A percentile compares a stretch with the other conserved stretches of the same genome.
These are phyloP conservation scores for Rickenella mellea DNA, from an alignment of 768 basidiomycete genomes.

Conservation along the genomic window DNA sequence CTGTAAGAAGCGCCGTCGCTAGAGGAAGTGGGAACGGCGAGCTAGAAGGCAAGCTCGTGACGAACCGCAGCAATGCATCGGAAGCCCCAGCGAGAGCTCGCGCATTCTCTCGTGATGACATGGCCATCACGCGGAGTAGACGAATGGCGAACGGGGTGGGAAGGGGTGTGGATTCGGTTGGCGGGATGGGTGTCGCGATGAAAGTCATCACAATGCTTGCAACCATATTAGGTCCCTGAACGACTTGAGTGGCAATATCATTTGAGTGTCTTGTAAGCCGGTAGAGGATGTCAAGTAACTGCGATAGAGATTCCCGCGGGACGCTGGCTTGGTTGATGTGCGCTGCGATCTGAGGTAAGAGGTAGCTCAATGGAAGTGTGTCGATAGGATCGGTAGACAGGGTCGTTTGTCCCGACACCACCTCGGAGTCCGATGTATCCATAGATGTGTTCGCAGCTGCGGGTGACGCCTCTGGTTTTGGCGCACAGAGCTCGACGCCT, in stretches of 20 bases:
- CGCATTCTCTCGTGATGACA: conserved; percentile 64
- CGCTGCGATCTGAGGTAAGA: conserved; percentile 43
- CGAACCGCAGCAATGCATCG: conserved; percentile 65
- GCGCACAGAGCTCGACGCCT: conserved; percentile 36
- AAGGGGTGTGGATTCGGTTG: conserved; percentile 16
- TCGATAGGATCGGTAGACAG: conserved; percentile 18
- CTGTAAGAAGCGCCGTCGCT: conserved; percentile 38
- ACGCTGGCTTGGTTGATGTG: conserved; percentile 30
- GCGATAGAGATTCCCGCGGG: conserved; percentile 39
- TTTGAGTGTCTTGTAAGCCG: conserved; percentile 55
- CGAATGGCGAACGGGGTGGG: conserved; percentile 43
- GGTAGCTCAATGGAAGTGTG: conserved; percentile 29
- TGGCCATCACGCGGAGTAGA: conserved; percentile 47
- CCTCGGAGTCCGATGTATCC: neutral
- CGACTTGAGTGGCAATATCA: conserved; percentile 39
- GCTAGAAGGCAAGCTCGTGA: conserved; percentile 43
- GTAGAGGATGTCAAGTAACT: conserved; percentile 49
- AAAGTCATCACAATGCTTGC: conserved; percentile 44
- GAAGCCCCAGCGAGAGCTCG: conserved; percentile 41
- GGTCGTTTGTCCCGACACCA: too few species aligned
- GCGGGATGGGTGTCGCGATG: conserved; percentile 43
- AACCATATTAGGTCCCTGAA: conserved; percentile 42
- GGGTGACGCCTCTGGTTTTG: neutral
- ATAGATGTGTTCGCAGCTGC: neutral
- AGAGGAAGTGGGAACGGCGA: conserved; percentile 26